Conservation (phyloP, 495 filamentous ascomycete species). For the Ramalina intermedia region DNA sequence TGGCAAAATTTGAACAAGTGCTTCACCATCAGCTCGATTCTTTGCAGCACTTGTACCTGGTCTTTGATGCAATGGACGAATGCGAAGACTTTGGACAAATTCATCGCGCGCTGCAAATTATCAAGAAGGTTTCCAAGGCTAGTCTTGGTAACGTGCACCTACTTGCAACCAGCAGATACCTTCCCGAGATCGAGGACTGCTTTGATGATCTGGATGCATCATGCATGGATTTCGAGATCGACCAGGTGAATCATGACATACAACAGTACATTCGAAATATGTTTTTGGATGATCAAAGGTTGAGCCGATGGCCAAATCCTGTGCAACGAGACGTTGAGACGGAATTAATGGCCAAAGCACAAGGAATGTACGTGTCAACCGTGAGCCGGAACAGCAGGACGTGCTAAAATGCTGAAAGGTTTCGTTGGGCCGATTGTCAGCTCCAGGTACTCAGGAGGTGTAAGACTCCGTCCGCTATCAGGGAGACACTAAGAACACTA, state of each 20-base stretch:
- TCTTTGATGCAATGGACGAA: slow-evolving; percentile 6
- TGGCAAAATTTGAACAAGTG: not conserved
- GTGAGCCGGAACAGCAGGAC: not conserved
- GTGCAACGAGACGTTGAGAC: slow-evolving; percentile 1
- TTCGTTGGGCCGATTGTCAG: slow-evolving; percentile 29
- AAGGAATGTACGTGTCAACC: slow-evolving; percentile 3
- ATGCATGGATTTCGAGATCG: not conserved
- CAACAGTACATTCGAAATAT: not conserved
- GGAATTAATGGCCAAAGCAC: not conserved
- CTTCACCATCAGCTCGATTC: not conserved
- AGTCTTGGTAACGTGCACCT: not conserved
- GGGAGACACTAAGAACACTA: slow-evolving; percentile 18
- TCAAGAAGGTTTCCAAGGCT: not conserved
- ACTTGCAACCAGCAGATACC: slow-evolving; percentile 1
- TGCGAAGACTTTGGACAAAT: not conserved
- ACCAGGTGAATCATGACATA: slow-evolving; percentile 2
- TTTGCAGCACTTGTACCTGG: not conserved
- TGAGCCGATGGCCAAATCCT: not conserved
- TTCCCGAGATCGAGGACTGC: slow-evolving; percentile 1
- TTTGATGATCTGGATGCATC: not conserved
- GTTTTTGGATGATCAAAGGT: not conserved
- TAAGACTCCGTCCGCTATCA: slow-evolving; percentile 12
- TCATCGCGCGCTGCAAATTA: not conserved
- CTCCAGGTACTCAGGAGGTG: slow-evolving; percentile 23
- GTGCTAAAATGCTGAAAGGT: slow-evolving; percentile 16